Conservation (phyloP, 2,329 filamentous ascomycete genomes). For the Colletotrichum somersetense region DNA sequence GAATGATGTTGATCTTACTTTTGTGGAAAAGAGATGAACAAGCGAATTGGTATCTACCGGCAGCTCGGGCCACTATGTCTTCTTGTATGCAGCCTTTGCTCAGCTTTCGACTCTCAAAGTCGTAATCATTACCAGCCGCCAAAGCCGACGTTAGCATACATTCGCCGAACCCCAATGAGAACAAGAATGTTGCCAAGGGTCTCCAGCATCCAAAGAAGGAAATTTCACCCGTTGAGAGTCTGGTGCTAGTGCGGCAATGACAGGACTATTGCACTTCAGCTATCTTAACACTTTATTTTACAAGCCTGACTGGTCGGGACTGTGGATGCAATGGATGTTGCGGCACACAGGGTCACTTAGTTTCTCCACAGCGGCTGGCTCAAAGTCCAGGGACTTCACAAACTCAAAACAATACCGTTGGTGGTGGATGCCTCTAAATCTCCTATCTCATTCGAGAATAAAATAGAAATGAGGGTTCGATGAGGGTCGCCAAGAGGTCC, state of each 20-base stretch:
- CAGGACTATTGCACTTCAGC: background rate
- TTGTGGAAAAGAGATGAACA: background rate
- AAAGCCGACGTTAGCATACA: background rate
- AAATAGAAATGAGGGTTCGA: background rate
- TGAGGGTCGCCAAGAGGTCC: background rate
- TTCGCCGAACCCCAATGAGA: background rate
- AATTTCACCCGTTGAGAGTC: background rate
- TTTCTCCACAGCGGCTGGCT: constrained; percentile 2
- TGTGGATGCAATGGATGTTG: background rate
- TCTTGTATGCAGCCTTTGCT: constrained; percentile 25
- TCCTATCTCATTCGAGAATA: background rate
- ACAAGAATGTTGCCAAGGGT: background rate
- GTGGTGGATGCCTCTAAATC: constrained; percentile 5
- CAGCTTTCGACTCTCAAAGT: background rate
- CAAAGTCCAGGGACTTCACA: constrained; percentile 8
- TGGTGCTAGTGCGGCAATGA: background rate
- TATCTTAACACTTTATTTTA: background rate
- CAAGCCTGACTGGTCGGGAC: background rate
- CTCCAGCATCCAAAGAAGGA: background rate
- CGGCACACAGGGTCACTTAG: background rate
- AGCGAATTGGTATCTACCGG: background rate
- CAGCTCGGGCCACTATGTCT: background rate
- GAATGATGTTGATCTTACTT: background rate
- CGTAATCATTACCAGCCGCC: background rate
- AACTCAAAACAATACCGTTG: constrained; percentile 18